phyloP scores from a whole-genome alignment of 495 filamentous ascomycete species.

The Baudoinia panamericana region DNA sequence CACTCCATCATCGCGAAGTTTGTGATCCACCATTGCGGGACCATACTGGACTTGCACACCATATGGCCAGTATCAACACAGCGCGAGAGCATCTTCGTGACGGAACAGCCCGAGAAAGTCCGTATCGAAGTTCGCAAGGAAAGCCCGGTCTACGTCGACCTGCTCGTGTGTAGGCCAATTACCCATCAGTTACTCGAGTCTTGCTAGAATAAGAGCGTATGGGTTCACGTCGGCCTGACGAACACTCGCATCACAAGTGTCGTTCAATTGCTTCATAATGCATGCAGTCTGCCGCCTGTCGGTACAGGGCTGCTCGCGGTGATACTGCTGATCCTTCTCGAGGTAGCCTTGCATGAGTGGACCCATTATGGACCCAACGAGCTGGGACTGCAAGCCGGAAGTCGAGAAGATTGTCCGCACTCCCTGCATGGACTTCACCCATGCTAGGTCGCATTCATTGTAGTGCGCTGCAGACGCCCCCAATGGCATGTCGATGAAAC shows the following conservation, averaged over 20 bases:
- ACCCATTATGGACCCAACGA: not conserved
- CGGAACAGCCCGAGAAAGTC: not conserved
- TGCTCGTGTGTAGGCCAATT: not conserved
- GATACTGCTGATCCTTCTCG: too few species aligned
- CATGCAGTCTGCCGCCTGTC: not conserved
- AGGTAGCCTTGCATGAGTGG: not conserved
- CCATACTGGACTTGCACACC: not conserved
- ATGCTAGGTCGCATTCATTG: not conserved
- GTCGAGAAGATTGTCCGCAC: constrained; percentile 1
- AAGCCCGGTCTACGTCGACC: not conserved
- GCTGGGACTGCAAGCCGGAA: not conserved
- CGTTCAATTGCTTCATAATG: not conserved
- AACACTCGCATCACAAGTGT: not conserved
- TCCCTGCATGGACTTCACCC: constrained; percentile 11
- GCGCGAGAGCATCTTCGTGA: not conserved
- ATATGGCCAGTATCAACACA: not conserved
- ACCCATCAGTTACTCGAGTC: constrained; percentile 1
- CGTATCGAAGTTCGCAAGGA: not conserved
- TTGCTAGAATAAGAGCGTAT: not conserved
- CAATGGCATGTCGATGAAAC: constrained; percentile 8
- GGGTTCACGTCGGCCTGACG: not conserved
- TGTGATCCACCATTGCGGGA: not conserved
- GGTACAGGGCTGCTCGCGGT: not conserved
- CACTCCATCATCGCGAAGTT: not conserved
- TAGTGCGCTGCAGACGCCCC: not conserved